Percentiles rank a stretch among this genome's conserved stretches.
Evolutionary conservation across 257 asterid species (phyloP).

Genomic region (Solanum tarijense): DNA sequence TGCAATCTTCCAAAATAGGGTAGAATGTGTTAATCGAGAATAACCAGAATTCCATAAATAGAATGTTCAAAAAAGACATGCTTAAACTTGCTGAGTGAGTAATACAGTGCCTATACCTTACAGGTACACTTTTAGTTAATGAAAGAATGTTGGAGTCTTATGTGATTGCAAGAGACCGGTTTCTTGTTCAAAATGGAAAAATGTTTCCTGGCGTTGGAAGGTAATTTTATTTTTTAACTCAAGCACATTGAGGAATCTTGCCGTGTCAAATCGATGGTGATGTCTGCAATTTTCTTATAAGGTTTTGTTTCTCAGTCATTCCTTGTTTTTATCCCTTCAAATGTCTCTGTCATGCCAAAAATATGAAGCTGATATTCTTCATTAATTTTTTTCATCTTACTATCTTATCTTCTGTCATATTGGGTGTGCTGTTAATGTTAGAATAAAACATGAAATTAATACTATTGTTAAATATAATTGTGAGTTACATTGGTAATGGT

Average conservation of each 20-base stretch:
- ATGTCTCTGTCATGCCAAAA: neutral
- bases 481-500: neutral
- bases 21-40: neutral
- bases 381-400: neutral
- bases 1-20: neutral
- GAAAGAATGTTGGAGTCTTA: conserved; percentile 98
- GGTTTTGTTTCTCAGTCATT: neutral
- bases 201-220: conserved; percentile 95
- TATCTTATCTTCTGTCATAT: neutral
- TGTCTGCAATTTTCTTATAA: neutral
- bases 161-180: conserved; percentile 95
- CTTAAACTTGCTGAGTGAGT: neutral
- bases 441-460: neutral
- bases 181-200: conserved; percentile 87
- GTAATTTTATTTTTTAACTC: conserved; percentile 14
- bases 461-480: neutral
- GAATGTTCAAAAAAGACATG: neutral
- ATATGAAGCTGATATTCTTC: neutral
- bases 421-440: neutral
- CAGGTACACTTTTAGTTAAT: conserved; percentile 92
- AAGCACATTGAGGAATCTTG: neutral
- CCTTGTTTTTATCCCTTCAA: neutral
- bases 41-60: neutral
- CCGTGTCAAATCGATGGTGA: neutral
- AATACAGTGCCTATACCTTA: conserved; percentile 13